Base-by-base conservation (phyloP, 768 basidiomycete species). In the Candolleomyces efflorescens region DNA sequence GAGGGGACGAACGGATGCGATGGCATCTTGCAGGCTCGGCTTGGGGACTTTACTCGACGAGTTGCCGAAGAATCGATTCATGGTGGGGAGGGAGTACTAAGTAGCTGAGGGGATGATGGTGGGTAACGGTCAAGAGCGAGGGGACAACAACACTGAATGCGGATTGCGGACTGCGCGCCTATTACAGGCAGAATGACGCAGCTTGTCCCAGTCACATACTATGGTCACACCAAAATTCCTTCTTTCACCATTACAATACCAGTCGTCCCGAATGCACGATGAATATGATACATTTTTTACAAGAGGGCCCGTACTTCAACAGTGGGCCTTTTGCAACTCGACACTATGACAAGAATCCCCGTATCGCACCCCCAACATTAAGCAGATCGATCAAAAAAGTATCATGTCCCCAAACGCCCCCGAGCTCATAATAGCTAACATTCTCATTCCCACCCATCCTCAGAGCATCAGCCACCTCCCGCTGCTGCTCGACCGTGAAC, bases 401-500 rank as follows among this genome's bases (percentile, higher is more conserved):
- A 73, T 99, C 96, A 67, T 99, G 96, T 1, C 97, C 97, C 95
- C 94, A 98, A n/a, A 98, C 95, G 9, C 96, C 95, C 24, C 96
- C 96, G 2, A 98, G 81, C 73, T 98, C 97, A 69, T 96, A 99
- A 71, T 98, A 98, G 59, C 91, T 89, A 24, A 99, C 97, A 57
- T 81, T 76, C 15, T 84, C 72, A 70, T 98, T 98, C 0, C 97
- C 97, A 1, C 89, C 85, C 82, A 93, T 83, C 59, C 92, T 83
- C 60, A 99, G 73, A 22, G 95, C 96, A 69, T 97, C 94, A 5
- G 87, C 94, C 7, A 96, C 77, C 73, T 99, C 97, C 39, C 96
- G 79, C 69, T 98, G 97, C 72, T 99, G 97, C 66, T 98, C 96
- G 9, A 97, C 91, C 0, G 96, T 92, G 73, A 98, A 98, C 18